Conservation (phyloP, 2,329 filamentous ascomycete genomes). For the Sporothrix luriei region DNA sequence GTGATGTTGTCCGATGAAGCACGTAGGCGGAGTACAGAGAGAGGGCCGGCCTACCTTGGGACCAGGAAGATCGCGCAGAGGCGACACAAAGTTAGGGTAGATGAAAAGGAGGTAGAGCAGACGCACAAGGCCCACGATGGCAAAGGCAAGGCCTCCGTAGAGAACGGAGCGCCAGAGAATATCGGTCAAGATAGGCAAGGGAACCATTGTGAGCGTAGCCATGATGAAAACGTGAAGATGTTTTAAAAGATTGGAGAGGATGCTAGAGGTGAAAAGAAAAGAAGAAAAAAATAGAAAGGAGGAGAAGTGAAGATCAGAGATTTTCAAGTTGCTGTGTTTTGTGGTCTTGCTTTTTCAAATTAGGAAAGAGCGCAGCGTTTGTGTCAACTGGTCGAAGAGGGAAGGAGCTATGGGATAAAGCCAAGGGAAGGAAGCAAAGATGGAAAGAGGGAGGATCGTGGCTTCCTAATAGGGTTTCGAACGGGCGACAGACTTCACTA, state of each 20-base stretch:
- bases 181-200: no score
- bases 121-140: neutral
- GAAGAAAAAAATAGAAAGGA: neutral
- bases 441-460: neutral
- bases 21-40: neutral
- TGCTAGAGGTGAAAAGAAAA: neutral
- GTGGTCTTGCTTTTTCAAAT: neutral
- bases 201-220: neutral
- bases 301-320: neutral
- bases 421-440: no score
- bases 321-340: no score
- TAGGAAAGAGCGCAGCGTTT: neutral
- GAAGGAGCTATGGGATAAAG: slow-evolving; percentile 2
- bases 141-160: slow-evolving; percentile 7
- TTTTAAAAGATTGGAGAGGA: neutral
- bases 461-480: slow-evolving; percentile 5
- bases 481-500: neutral
- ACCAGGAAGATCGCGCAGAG: slow-evolving; percentile 25
- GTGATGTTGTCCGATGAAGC: no score
- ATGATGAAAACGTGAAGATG: neutral
- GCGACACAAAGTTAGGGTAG: slow-evolving; percentile 25
- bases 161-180: slow-evolving; percentile 1
- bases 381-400: neutral
- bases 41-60: slow-evolving; percentile 23
- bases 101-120: neutral